phyloP scores from a whole-genome alignment of 495 filamentous ascomycete genomes.

The Pseudomonodictys pantanalensis region DNA sequence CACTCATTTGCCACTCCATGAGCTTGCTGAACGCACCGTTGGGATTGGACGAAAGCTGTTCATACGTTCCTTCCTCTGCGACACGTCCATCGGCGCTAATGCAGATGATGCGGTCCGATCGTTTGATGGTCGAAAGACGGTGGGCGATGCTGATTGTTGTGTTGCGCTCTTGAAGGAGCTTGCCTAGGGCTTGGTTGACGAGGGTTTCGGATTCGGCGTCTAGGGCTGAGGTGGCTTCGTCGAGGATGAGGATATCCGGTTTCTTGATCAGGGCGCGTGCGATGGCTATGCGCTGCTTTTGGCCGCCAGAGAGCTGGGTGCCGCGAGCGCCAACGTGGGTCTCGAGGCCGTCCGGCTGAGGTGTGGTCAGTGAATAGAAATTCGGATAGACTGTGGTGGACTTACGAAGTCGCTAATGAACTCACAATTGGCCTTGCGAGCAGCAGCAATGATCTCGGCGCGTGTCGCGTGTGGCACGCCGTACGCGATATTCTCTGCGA shows the following conservation, averaged over 20 bases:
- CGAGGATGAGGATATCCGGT: conserved; percentile 92
- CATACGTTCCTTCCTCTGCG: conserved; percentile 83
- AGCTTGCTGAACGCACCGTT: conserved; percentile 85
- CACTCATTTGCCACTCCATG: conserved; percentile 99
- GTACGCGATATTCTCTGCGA: conserved; percentile 96
- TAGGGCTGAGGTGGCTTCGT: conserved; percentile 74
- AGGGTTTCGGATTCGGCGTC: conserved; percentile 97
- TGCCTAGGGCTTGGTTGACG: conserved; percentile 82
- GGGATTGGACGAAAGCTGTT: conserved; percentile 65
- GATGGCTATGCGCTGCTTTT: conserved; percentile 98
- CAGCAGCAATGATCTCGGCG: conserved; percentile 79
- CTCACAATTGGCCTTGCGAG: conserved; percentile 90
- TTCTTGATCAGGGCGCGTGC: conserved; percentile 91
- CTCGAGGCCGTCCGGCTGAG: conserved; percentile 82
- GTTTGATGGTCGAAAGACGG: conserved; percentile 91
- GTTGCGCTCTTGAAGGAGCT: conserved; percentile 77
- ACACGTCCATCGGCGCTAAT: conserved; percentile 79
- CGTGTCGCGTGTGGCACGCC: conserved; percentile 76
- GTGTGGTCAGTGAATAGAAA: conserved; percentile 11
- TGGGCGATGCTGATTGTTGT: conserved; percentile 98
- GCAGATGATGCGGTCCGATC: conserved; percentile 87
- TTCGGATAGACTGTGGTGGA: conserved; percentile 14
- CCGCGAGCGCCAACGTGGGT: conserved; percentile 90
- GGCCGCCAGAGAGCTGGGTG: conserved; percentile 89
- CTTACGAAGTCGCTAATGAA: conserved; percentile 91